Base-by-base conservation (phyloP, 192 early-diverging fungal species). In the Umbelopsis sp. region DNA sequence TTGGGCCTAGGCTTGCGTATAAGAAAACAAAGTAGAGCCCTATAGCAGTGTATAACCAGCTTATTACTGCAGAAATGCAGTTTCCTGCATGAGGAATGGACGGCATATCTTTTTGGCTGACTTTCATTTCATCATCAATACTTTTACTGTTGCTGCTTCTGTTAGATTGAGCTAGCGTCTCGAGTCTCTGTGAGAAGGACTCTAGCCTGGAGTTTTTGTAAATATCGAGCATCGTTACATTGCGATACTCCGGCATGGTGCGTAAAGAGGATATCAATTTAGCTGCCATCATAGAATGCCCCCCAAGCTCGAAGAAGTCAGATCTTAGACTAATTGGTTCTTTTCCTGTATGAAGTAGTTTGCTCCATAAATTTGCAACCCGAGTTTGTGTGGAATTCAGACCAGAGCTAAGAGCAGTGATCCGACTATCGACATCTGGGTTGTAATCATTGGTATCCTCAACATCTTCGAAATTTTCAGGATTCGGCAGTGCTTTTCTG, bases 401-500 rank as follows among this genome's bases (percentile, higher is more conserved):
- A 3, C 18, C 37, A 41, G 37, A 30, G 27, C 27, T 30, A 30
- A 30, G 1, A 30, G 27, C 27, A 30, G 27, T 30, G 27, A 30
- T 3, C 27, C 3, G 27, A 3, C 27, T 30, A 30, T 30, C 27
- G 27, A 30, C 27, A 30, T 30, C 27, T 30, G 27, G 27, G 3
- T 30, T 30, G 1, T 30, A 2, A 30, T 30, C 27, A 30, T 30
- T 30, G 1, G 3, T 30, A 30, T 30, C 1, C 1, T 30, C 27
- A 30, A 2, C 3, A 30, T 30, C 27, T 30, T 1, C 27, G 27
- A 30, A 30, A 30, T n/a, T n/a, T 3, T 2, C 16, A 25, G 55
- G 55, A 0, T 61, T 6, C 2, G 55, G 55, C 18, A 61, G 7
- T 16, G 33, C 33, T n/a, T 61, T 72, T 44, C 74, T 70, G 66